Conservation (phyloP, 2,329 filamentous ascomycete species). For the Endoconidiophora polonica region DNA sequence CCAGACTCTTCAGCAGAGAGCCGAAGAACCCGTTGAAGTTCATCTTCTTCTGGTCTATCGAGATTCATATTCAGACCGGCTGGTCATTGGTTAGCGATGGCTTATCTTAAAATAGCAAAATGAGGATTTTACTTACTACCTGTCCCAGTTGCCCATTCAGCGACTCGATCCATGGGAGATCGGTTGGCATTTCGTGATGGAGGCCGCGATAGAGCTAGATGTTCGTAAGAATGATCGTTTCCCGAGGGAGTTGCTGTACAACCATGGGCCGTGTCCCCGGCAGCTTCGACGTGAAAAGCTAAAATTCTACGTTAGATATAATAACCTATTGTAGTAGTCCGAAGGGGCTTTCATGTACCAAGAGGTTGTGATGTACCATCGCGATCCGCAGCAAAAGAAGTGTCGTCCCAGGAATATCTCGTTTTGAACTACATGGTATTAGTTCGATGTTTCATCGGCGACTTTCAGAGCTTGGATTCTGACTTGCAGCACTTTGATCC, state of each 20-base stretch:
- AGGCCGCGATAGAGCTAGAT: conserved; percentile 39
- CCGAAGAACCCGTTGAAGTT: conserved; percentile 19
- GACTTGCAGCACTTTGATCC: conserved; percentile 1
- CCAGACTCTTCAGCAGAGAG: conserved; percentile 11
- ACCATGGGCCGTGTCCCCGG: conserved; percentile 23
- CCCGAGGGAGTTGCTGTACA: conserved; percentile 25
- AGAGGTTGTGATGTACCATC: conserved; percentile 24
- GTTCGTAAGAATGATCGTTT: conserved; percentile 19
- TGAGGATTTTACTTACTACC: conserved; percentile 23
- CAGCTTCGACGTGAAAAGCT: conserved; percentile 40
- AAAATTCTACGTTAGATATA: conserved; percentile 1
- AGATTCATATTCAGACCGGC: conserved; percentile 17
- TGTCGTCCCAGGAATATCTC: conserved; percentile 40
- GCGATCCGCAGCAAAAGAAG: conserved; percentile 33
- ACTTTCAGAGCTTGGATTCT: not conserved
- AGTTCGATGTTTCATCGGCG: too few species aligned
- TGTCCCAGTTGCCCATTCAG: conserved; percentile 29
- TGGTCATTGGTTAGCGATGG: not conserved
- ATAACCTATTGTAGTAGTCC: not conserved
- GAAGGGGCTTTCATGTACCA: conserved; percentile 2
- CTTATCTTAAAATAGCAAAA: not conserved
- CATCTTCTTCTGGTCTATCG: conserved; percentile 27
- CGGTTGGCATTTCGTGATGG: conserved; percentile 41
- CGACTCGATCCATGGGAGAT: conserved; percentile 37
- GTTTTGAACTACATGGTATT: conserved; percentile 24